Conservation (phyloP, 345 rosid species). For the Bruguiera parviflora region DNA sequence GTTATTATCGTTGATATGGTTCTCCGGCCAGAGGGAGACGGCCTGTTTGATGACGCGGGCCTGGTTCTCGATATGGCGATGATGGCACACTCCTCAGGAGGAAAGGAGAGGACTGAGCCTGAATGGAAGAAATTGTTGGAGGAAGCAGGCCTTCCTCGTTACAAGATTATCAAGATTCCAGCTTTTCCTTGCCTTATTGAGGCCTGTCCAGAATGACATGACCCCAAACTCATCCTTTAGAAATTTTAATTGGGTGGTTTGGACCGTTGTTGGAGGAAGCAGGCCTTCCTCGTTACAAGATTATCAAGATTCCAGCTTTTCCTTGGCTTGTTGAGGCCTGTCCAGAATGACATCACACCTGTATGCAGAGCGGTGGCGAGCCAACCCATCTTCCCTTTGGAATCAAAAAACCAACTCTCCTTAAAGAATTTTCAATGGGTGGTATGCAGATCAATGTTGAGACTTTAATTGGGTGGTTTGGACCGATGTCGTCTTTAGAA, state of each 20-base stretch:
- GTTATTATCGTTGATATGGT: constrained; percentile 27
- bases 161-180: constrained; percentile 37
- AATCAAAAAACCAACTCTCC: neutral
- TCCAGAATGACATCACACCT: constrained; percentile 7
- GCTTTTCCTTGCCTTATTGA: constrained; percentile 32
- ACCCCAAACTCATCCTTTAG: too few species aligned
- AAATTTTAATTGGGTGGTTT: too few species aligned
- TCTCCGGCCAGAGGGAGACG: constrained; percentile 16
- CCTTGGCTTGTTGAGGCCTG: constrained; percentile 38
- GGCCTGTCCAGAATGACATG: constrained; percentile 25
- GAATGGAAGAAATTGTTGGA: constrained; percentile 37
- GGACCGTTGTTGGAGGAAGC: constrained; percentile 26
- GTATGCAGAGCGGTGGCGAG: too few species aligned
- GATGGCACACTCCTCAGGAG: constrained; percentile 25
- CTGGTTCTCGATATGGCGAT: constrained; percentile 30
- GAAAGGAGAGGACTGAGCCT: constrained; percentile 33
- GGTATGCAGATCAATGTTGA: too few species aligned
- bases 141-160: constrained; percentile 37
- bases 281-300: constrained; percentile 36
- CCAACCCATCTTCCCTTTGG: neutral
- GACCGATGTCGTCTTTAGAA: too few species aligned
- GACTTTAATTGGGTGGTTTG: too few species aligned
- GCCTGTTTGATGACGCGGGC: constrained; percentile 8
- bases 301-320: constrained; percentile 32
- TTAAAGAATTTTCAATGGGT: too few species aligned